A percentile compares a stretch with the other conserved stretches of the same genome.
These are phyloP conservation scores for Vigna angularis DNA, from an alignment of 306 rosid species.

Conservation along the genomic window DNA sequence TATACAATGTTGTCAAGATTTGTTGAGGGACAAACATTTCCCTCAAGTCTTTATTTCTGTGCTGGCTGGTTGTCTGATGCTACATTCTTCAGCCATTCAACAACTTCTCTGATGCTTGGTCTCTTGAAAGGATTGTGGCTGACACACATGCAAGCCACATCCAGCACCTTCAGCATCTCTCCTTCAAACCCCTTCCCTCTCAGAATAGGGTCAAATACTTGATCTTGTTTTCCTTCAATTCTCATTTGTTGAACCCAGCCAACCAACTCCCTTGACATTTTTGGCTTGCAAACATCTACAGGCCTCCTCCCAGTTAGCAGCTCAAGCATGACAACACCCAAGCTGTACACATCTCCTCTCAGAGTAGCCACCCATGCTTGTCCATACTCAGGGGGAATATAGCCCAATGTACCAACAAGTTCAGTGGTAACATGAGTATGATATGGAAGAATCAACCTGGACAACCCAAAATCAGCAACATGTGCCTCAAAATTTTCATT, in stretches of 20 bases:
- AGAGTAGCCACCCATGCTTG: slow-evolving; percentile 98
- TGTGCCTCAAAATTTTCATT: slow-evolving; percentile 82
- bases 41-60: slow-evolving; percentile 63
- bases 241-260: slow-evolving; percentile 86
- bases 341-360: slow-evolving; percentile 94
- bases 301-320: slow-evolving; percentile 89
- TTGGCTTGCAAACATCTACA: slow-evolving; percentile 83
- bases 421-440: slow-evolving; percentile 97
- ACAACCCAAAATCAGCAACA: slow-evolving; percentile 93
- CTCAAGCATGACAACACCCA: slow-evolving; percentile 95
- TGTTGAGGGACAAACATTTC: slow-evolving; percentile 29
- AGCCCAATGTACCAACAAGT: slow-evolving; percentile 96
- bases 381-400: slow-evolving; percentile 97
- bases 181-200: slow-evolving; percentile 78
- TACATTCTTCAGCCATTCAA: slow-evolving; percentile 78
- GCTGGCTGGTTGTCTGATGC: slow-evolving; percentile 50
- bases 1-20: slow-evolving; percentile 56
- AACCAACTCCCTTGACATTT: slow-evolving; percentile 79
- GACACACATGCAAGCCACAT: slow-evolving; percentile 91
- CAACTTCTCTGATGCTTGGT: slow-evolving; percentile 87
- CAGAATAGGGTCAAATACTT: slow-evolving; percentile 73
- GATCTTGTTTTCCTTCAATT: slow-evolving; percentile 74
- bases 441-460: slow-evolving; percentile 89
- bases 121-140: slow-evolving; percentile 82
- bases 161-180: slow-evolving; percentile 82